phyloP scores from a whole-genome alignment of 768 basidiomycete genomes.

The Imleria badia region DNA sequence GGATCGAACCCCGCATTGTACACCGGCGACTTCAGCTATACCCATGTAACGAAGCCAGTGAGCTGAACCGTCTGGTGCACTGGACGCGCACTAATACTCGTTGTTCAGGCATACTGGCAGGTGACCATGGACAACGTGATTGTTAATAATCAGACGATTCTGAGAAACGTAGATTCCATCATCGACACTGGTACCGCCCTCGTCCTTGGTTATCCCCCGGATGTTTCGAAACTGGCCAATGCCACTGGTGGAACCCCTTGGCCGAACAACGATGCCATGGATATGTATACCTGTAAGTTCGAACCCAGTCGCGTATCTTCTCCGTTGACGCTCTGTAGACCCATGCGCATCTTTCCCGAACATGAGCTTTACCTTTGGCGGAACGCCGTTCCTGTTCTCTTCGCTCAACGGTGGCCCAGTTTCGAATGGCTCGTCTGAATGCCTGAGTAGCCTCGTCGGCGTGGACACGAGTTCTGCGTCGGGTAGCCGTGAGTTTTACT shows the following conservation, averaged over 20 bases:
- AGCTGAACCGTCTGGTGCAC: not conserved
- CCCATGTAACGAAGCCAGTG: constrained; percentile 22
- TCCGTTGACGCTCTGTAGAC: constrained; percentile 7
- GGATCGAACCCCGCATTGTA: constrained; percentile 38
- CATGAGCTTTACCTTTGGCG: constrained; percentile 37
- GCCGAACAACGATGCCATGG: constrained; percentile 11
- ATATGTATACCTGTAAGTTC: constrained; percentile 29
- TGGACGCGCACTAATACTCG: not conserved
- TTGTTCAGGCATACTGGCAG: constrained; percentile 9
- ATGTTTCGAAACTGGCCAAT: not conserved
- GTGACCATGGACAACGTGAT: constrained; percentile 3
- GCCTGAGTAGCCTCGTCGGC: too few relatives aligned
- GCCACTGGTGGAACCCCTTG: constrained; percentile 4
- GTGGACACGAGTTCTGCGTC: too few relatives aligned
- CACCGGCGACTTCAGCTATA: constrained; percentile 36
- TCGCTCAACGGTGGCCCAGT: too few relatives aligned
- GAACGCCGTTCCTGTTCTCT: constrained; percentile 33
- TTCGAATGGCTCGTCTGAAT: too few relatives aligned
- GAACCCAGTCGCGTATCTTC: not conserved
- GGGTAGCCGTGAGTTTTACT: too few relatives aligned
- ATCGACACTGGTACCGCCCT: constrained; percentile 19
- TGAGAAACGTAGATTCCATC: not conserved
- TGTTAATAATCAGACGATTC: not conserved
- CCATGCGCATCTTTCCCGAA: constrained; percentile 29
- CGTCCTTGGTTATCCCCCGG: not conserved